Evolutionary conservation across 179 eudicot species (phyloP).

Genomic region (Beta lomatogona): DNA sequence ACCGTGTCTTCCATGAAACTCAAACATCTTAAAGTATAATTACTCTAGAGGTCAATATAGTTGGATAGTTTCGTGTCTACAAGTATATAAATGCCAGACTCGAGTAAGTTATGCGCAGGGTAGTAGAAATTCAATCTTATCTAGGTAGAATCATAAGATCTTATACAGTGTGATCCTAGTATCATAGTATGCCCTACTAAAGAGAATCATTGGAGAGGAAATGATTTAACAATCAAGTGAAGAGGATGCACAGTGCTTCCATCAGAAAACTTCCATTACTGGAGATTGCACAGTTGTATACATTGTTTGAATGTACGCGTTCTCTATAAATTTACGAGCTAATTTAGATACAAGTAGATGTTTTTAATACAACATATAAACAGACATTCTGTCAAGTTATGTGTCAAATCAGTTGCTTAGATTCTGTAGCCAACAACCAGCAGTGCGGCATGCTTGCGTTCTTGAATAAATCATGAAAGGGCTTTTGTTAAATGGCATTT

Average conservation of each 20-base stretch:
- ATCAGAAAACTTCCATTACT: constrained; percentile 32
- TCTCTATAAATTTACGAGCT: constrained; percentile 40
- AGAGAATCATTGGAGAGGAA: not conserved
- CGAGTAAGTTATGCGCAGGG: no score
- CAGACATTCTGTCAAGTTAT: constrained; percentile 36
- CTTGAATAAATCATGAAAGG: constrained; percentile 17
- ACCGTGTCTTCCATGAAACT: no score
- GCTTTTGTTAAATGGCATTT: constrained; percentile 25
- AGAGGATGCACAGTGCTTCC: constrained; percentile 4
- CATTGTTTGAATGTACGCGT: constrained; percentile 28
- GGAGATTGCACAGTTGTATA: constrained; percentile 39
- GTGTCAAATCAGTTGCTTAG: constrained; percentile 24
- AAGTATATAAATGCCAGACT: no score
- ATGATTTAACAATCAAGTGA: not conserved
- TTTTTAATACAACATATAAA: constrained; percentile 38
- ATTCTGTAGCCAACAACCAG: constrained; percentile 32
- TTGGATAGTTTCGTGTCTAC: no score
- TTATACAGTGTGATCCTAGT: no score
- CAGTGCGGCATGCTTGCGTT: constrained; percentile 6
- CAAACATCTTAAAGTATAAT: no score
- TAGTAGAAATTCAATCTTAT: no score
- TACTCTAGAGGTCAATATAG: no score
- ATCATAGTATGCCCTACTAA: not conserved
- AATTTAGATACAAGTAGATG: constrained; percentile 35
- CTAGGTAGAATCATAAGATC: no score